A percentile compares a stretch with the other conserved stretches of the same genome.
Evolutionary conservation across 768 basidiomycete species (phyloP).

Genomic region (Termitomyces sp.): DNA sequence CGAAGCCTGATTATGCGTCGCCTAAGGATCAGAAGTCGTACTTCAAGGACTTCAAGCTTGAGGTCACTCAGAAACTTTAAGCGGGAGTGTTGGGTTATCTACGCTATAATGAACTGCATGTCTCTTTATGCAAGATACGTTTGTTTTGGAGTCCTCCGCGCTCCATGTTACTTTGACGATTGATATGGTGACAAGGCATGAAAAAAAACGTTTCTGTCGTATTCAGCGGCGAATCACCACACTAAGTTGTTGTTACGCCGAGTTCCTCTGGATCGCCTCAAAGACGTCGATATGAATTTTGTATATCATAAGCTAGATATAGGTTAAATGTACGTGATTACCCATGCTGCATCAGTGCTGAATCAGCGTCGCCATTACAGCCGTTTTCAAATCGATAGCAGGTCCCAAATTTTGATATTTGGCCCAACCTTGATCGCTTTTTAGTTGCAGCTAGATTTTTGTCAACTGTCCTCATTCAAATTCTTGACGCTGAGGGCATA

Average conservation of each 20-base stretch:
- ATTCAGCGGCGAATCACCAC: not conserved
- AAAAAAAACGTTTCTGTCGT: not conserved
- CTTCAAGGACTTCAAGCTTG: constrained; percentile 3
- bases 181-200: not conserved
- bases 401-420: no score
- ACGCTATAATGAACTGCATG: not conserved
- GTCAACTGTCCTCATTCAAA: no score
- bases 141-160: no score
- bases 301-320: not conserved
- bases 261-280: not conserved
- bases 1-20: not conserved
- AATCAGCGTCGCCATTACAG: not conserved
- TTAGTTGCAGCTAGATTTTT: no score
- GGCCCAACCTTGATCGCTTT: no score
- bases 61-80: not conserved
- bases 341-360: no score
- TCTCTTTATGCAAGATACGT: not conserved
- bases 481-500: no score
- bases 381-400: no score
- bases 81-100: not conserved
- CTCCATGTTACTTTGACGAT: not conserved
- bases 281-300: not conserved
- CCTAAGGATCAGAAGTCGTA: constrained; percentile 5
- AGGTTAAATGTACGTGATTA: no score
- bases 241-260: not conserved